Evolutionary conservation across 768 basidiomycete species (phyloP).

Genomic region (Mycena venus): DNA sequence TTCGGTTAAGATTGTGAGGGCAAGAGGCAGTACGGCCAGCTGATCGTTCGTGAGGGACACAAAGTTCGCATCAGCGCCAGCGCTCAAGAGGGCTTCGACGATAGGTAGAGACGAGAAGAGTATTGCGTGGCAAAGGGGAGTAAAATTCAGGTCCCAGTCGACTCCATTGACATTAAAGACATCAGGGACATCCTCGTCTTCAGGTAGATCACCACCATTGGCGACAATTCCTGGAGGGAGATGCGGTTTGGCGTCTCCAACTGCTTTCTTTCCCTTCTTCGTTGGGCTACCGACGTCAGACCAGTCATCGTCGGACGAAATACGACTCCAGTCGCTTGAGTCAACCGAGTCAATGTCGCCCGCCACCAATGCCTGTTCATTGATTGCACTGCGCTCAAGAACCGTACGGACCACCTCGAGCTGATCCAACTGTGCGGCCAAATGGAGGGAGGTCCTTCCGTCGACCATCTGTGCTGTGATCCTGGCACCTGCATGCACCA

Average conservation of each 20-base stretch:
- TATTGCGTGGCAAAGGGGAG: conserved; percentile 65
- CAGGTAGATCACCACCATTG: conserved; percentile 54
- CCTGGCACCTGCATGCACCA: conserved; percentile 67
- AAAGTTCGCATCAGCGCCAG: conserved; percentile 59
- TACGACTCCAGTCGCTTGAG: background rate
- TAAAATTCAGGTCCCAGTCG: conserved; percentile 72
- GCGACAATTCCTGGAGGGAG: background rate
- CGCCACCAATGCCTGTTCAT: conserved; percentile 42
- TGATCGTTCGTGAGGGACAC: conserved; percentile 44
- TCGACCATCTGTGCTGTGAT: conserved; percentile 69
- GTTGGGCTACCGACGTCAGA: conserved; percentile 46
- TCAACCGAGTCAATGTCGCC: background rate
- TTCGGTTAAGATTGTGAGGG: conserved; percentile 52
- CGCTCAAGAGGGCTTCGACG: conserved; percentile 50
- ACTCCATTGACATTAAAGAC: conserved; percentile 63
- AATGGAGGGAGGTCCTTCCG: conserved; percentile 66
- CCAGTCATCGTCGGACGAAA: conserved; percentile 65
- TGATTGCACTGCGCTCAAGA: conserved; percentile 60
- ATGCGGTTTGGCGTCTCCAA: background rate
- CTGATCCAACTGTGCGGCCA: conserved; percentile 65
- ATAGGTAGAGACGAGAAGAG: conserved; percentile 55
- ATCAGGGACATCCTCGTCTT: conserved; percentile 65
- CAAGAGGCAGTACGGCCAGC: conserved; percentile 48
- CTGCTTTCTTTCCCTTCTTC: conserved; percentile 29
- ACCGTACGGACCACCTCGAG: conserved; percentile 60